Evolutionary conservation across 106 monocot species (phyloP), one percentile per base, ranked within the genome.

Genomic region (Narthecium ossifragum): DNA sequence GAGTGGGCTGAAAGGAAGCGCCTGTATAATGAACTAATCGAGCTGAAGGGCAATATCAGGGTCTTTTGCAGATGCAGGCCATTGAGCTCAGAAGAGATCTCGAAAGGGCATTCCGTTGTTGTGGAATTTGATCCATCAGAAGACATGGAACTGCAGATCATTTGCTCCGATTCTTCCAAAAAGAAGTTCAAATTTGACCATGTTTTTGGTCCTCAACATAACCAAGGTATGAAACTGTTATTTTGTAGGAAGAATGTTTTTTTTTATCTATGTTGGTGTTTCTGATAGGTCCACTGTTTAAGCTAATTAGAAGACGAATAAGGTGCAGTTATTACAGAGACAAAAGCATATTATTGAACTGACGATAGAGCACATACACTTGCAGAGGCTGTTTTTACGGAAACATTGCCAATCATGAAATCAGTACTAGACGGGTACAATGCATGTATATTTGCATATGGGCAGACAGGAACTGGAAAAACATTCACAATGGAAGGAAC

Each of bases 401-500:
- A 96, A 67, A 86, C 83, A 5, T 59, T 78, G 71, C 90, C 86
- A 2, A 46, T 96, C 33, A 76, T 96, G 10, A 80, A 62, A 74
- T 96, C 94, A 40, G 94, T 80, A 6, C 29, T 96, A 53, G 94
- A 96, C 34, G 94, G 94, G 6, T 96, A 65, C 68, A 90, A 90
- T 66, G 89, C 77, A 1, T 96, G 94, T 57, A 96, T 96, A 49
- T 90, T 96, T 66, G 94, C 94, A 28, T 96, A 90, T 45, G 94
- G 94, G 29, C 94, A 96, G 65, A 96, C 94, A 13, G 94, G 94
- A 63, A 86, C 94, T 6, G 94, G 94, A 31, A 96, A 96, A 59
- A 96, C 94, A 3, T 96, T 86, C 69, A 96, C 94, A 4, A 96
- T 96, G 94, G 94, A 96, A 71, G 94, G 94, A 23, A 84, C 80